These are phyloP conservation scores for Starmerella davenportii DNA, from an alignment of 805 yeast species.

Conservation along the genomic window DNA sequence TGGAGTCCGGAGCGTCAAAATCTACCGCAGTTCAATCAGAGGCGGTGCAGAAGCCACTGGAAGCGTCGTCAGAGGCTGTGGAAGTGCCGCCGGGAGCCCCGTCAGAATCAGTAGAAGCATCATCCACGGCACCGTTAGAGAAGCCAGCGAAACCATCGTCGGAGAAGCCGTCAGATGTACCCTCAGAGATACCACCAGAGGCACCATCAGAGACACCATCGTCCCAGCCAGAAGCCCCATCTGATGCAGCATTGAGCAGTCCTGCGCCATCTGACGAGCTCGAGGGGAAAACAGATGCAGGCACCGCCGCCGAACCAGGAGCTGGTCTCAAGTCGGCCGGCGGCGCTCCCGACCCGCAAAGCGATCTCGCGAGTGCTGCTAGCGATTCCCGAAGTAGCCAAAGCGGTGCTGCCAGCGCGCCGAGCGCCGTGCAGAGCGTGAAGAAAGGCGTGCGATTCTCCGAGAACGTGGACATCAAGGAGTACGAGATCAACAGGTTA, in stretches of 20 bases:
- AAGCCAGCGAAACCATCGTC: neutral
- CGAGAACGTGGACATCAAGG: constrained; percentile 15
- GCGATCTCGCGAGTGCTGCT: too few relatives aligned
- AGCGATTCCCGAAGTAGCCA: too few relatives aligned
- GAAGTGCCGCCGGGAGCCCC: neutral
- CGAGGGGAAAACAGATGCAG: neutral
- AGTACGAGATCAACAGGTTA: constrained; percentile 11
- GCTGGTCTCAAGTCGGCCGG: too few relatives aligned
- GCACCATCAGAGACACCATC: too few relatives aligned
- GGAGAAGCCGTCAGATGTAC: neutral
- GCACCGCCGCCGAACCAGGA: neutral
- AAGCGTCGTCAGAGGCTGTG: too few relatives aligned
- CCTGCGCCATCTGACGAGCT: neutral
- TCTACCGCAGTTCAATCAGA: too few relatives aligned
- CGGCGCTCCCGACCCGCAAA: too few relatives aligned
- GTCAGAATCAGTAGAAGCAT: neutral
- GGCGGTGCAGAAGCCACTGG: neutral
- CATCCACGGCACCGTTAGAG: neutral
- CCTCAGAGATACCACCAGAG: too few relatives aligned
- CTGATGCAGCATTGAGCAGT: neutral
- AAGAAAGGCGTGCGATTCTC: constrained; percentile 6
- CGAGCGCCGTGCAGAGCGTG: neutral
- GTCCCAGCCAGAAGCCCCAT: too few relatives aligned
- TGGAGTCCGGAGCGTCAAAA: too few relatives aligned
- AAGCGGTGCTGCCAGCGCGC: too few relatives aligned